phyloP scores from a whole-genome alignment of 176 grass and related monocot species.

The Thinopyrum elongatum region DNA sequence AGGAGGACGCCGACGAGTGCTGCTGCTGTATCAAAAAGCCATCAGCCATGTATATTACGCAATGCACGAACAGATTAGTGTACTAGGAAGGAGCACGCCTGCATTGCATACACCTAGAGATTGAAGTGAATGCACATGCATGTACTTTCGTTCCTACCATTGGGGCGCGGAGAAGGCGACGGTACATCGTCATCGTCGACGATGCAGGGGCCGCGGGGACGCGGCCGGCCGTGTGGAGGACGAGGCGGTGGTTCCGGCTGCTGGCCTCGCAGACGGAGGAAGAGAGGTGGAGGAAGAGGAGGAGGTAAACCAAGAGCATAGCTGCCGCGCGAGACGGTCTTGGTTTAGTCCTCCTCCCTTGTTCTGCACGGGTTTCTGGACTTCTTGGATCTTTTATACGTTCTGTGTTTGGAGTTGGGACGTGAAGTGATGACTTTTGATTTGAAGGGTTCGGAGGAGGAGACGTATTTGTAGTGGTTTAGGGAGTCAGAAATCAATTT shows the following conservation, averaged over 20 bases:
- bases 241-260: constrained; percentile 26
- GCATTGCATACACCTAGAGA: background rate
- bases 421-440: constrained; percentile 11
- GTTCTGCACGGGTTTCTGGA: background rate
- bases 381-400: background rate
- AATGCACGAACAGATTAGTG: background rate
- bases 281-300: constrained; percentile 32
- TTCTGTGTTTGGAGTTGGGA: constrained; percentile 8
- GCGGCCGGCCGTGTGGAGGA: background rate
- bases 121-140: background rate
- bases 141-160: background rate
- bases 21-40: background rate
- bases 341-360: background rate
- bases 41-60: background rate
- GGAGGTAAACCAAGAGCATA: constrained; percentile 35
- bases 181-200: background rate
- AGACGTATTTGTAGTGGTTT: constrained; percentile 14
- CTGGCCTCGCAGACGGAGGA: constrained; percentile 18
- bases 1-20: background rate
- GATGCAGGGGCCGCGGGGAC: background rate
- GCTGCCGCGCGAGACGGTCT: background rate
- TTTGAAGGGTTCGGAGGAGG: constrained; percentile 6
- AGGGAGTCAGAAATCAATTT: background rate
- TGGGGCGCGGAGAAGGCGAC: constrained; percentile 1
- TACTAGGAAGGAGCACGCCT: background rate